Conservation (phyloP, 441 rosid species). For the Arabidopsis lyrata region DNA sequence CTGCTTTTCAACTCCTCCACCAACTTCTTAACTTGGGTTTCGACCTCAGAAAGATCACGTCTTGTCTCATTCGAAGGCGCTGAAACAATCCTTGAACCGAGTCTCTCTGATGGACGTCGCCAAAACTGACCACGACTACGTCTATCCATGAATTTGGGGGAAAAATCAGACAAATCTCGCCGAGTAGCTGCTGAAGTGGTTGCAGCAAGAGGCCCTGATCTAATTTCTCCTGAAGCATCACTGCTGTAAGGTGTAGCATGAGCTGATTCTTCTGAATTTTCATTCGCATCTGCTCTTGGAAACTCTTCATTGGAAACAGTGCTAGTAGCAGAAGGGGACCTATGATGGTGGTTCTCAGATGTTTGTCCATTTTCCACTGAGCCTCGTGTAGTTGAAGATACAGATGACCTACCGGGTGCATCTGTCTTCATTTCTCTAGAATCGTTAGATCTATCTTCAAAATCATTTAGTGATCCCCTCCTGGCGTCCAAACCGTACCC, state of each 20-base stretch:
- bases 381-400: constrained; percentile 61
- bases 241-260: constrained; percentile 64
- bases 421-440: constrained; percentile 56
- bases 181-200: constrained; percentile 50
- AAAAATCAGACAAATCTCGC: constrained; percentile 64
- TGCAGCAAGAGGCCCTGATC: constrained; percentile 55
- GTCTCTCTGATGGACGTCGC: constrained; percentile 78
- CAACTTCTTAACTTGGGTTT: constrained; percentile 68
- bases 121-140: constrained; percentile 68
- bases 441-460: constrained; percentile 61
- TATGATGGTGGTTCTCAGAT: constrained; percentile 56
- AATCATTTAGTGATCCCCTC: constrained; percentile 36
- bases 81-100: constrained; percentile 75
- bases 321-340: constrained; percentile 69
- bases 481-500: constrained; percentile 35
- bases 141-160: constrained; percentile 60
- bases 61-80: constrained; percentile 64
- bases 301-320: constrained; percentile 54
- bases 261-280: constrained; percentile 60
- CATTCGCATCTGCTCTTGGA: constrained; percentile 68
- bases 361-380: constrained; percentile 53
- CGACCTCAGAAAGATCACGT: constrained; percentile 78
- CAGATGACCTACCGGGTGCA: constrained; percentile 54
- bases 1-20: constrained; percentile 74
- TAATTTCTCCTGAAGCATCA: constrained; percentile 80